These are phyloP conservation scores for Beverwykella pulmonaria DNA, from an alignment of 495 filamentous ascomycete genomes.

Conservation along the genomic window DNA sequence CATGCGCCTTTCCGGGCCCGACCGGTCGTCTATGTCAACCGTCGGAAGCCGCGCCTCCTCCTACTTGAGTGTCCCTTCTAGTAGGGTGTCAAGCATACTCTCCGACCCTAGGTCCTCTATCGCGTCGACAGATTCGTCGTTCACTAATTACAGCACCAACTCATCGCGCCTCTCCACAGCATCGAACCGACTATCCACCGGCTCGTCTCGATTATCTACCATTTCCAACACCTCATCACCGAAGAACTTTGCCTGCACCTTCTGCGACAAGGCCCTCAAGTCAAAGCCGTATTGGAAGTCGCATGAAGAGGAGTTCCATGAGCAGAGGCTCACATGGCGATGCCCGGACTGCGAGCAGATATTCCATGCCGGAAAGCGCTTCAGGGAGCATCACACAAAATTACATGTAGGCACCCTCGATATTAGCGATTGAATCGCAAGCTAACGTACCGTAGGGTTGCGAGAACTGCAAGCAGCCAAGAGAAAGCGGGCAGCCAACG, in stretches of 20 bases:
- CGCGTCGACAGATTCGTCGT: conserved; percentile 34
- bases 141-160: conserved; percentile 26
- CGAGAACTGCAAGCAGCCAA: conserved; percentile 37
- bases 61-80: conserved; percentile 36
- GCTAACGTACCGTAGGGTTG: conserved; percentile 26
- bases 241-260: conserved; percentile 41
- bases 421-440: not conserved
- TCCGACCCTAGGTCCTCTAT: conserved; percentile 36
- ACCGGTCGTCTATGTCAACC: conserved; percentile 37
- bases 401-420: conserved; percentile 20
- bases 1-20: conserved; percentile 25
- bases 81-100: conserved; percentile 36
- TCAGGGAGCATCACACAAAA: conserved; percentile 40
- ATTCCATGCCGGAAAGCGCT: conserved; percentile 37
- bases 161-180: conserved; percentile 33
- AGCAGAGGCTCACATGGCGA: conserved; percentile 36
- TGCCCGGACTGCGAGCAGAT: conserved; percentile 41
- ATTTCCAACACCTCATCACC: conserved; percentile 24
- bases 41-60: conserved; percentile 31
- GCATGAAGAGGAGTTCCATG: conserved; percentile 41
- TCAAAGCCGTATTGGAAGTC: conserved; percentile 42
- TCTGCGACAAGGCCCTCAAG: conserved; percentile 38
- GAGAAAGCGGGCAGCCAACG: conserved; percentile 30
- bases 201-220: conserved; percentile 35
- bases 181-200: conserved; percentile 35